phyloP scores from a whole-genome alignment of 345 rosid species.

The Streptanthus diversifolius region DNA sequence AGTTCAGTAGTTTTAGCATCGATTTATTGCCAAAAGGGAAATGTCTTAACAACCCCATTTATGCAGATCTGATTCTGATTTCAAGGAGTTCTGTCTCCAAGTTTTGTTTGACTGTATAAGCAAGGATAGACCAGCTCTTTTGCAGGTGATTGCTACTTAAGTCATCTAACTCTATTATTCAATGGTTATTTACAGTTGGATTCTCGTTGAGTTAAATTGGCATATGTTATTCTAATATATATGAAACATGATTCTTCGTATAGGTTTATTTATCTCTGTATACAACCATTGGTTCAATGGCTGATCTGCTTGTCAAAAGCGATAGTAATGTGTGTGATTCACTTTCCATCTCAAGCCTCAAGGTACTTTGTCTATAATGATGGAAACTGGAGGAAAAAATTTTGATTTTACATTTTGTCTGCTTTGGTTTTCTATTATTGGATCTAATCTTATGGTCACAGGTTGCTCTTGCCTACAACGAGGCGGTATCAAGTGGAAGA shows the following conservation, averaged over 20 bases:
- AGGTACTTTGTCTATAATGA: slow-evolving; percentile 43
- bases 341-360: slow-evolving; percentile 70
- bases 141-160: slow-evolving; percentile 58
- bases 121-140: slow-evolving; percentile 93
- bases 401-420: not conserved
- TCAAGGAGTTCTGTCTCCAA: slow-evolving; percentile 95
- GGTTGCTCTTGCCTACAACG: slow-evolving; percentile 78
- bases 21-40: not conserved
- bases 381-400: not conserved
- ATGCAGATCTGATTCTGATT: slow-evolving; percentile 75
- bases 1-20: not conserved
- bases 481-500: slow-evolving; percentile 69
- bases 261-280: slow-evolving; percentile 88
- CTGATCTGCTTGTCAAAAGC: slow-evolving; percentile 54
- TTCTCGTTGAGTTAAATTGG: not conserved
- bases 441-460: slow-evolving; percentile 31
- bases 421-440: not conserved
- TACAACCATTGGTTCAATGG: slow-evolving; percentile 64
- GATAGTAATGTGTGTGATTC: slow-evolving; percentile 46
- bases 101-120: slow-evolving; percentile 90
- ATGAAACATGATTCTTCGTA: slow-evolving; percentile 6
- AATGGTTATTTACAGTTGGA: not conserved
- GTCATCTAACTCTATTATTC: not conserved
- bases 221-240: slow-evolving; percentile 10
- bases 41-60: slow-evolving; percentile 16